Conservation (phyloP, 148 eudicot species). For the Arbutus unedo region DNA sequence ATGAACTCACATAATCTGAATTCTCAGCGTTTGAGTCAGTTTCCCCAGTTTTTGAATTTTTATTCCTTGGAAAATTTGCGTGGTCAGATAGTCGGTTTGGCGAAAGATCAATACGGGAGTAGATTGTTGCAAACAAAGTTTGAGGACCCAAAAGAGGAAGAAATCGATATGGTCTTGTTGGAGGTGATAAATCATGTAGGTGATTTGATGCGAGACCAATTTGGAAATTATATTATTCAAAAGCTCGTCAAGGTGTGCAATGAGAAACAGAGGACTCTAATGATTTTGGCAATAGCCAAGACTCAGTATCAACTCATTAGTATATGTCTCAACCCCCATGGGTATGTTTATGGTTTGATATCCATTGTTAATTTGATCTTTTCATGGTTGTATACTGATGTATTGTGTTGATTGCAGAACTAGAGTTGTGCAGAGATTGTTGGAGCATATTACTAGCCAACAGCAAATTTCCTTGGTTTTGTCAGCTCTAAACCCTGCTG, state of each 20-base stretch:
- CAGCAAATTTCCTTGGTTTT: constrained; percentile 28
- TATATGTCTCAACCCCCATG: constrained; percentile 31
- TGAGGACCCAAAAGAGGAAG: constrained; percentile 23
- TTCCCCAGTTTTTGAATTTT: neutral
- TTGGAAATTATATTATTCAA: constrained; percentile 26
- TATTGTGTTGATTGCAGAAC: constrained; percentile 26
- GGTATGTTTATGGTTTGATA: constrained; percentile 25
- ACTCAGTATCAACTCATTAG: constrained; percentile 18
- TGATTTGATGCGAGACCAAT: constrained; percentile 39
- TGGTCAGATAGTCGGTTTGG: constrained; percentile 25
- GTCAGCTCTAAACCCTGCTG: constrained; percentile 31
- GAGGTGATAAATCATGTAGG: constrained; percentile 26
- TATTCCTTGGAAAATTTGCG: constrained; percentile 16
- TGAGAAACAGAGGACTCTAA: constrained; percentile 39
- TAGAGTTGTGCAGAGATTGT: constrained; percentile 31
- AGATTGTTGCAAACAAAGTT: constrained; percentile 22
- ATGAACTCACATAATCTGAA: neutral
- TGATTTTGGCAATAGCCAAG: constrained; percentile 24
- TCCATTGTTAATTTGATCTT: neutral
- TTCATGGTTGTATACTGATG: neutral
- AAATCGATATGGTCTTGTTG: constrained; percentile 25
- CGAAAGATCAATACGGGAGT: constrained; percentile 31
- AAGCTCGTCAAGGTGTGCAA: constrained; percentile 37
- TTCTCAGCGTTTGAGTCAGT: neutral
- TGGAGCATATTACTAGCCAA: constrained; percentile 32